Base-by-base conservation (phyloP, 208 protist genomes). In the Leishmania gerbilli region DNA sequence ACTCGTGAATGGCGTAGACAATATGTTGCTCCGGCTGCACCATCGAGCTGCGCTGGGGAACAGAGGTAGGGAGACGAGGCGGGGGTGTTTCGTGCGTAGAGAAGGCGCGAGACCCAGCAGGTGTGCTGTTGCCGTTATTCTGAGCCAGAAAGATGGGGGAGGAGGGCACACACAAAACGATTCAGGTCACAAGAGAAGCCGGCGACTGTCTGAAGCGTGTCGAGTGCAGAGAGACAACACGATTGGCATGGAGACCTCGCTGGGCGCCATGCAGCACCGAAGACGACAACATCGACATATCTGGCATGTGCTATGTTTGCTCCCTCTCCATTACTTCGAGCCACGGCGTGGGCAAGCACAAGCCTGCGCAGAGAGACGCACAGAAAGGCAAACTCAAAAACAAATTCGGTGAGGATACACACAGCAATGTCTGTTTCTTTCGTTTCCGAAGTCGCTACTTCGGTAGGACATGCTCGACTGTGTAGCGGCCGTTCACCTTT, bases 1-100 rank as follows among this genome's bases (percentile, higher is more conserved):
- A 96, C 67, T 91, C 88, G 72, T 93, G 88, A 7, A 88, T 91
- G 6, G 85, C 91, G 62, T 87, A 79, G 17, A 91, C 88, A 2
- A 92, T 15, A 49, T 82, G 80, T 68, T 84, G 75, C 13, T 19
- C 49, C 34, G 80, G 71, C 77, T 83, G 79, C 62, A 89, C 79
- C 79, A 82, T 82, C 0, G 17, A 42, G 51, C 8, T 24, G 31
- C 15, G 3, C 19, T 64, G 42, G 15, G 15, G 31, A 27, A 56
- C 4, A 69, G 62, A 27, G 62, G n/a, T 21, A 71, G 24, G 45
- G 45, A 71, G 47, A 37, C n/a, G 40, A 68, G 3, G 71, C 4
- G 15, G 31, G 62, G 15, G 8, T 47, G 4, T 55, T 49, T 9
- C 19, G 8, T 9, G 67, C 13, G 40, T 31, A 45, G 8, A 47